Evolutionary conservation across 495 filamentous ascomycete genomes (phyloP), one percentile per base, ranked within the genome.

Genomic region (Penicillium maclennaniae): DNA sequence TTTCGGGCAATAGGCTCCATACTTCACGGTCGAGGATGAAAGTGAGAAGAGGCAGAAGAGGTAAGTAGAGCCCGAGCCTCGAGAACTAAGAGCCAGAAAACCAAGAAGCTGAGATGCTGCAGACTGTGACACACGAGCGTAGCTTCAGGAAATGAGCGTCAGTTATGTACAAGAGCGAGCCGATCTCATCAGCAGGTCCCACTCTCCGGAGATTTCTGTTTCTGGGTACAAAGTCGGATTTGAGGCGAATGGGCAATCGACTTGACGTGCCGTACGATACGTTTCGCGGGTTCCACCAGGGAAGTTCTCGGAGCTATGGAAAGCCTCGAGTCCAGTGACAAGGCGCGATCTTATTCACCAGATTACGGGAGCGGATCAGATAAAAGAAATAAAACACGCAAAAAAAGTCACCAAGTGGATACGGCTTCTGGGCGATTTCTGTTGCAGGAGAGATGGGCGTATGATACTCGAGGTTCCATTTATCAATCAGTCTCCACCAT

Each of bases 401-500:
- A n/a, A 61, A 54, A 59, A 54, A 53, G 51, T 28, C 20, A 42
- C 31, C 38, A 37, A 56, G 59, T 65, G 62, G 62, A 57, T 55
- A 47, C 51, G 8, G 16, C 45, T 38, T 25, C 31, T 34, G 31
- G 31, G 31, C 31, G 31, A 14, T 34, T 26, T 23, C 4, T 39
- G 23, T 39, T 17, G 41, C 38, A 17, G 45, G 14, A 26, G 34
- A 20, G n/a, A 58, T 41, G 16, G 47, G 48, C 44, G 54, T 51
- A 49, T 51, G 53, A 55, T 36, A 49, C 47, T 45, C 55, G 48
- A 61, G 51, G 56, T 57, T 55, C 31, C 38, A 39, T 54, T 66
- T 66, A 67, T 67, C 63, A 67, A 67, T 67, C 63, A 67, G 61
- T 60, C 34, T 60, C 49, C 51, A 54, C 55, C 14, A 28, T 50